Conservation (phyloP, 306 rosid species). For the Arachis stenosperma region DNA sequence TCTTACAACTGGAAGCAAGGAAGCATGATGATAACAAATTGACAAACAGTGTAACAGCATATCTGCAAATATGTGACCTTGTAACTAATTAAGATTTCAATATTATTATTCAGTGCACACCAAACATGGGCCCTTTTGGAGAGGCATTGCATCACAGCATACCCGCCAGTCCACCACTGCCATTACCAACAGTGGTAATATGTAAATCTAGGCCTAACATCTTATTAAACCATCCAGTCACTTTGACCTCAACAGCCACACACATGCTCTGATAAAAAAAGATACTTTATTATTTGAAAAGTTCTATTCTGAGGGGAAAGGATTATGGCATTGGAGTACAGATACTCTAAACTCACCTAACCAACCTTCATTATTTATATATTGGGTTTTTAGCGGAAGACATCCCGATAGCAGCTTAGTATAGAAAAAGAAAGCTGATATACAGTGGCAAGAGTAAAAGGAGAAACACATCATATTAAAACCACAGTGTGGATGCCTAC, state of each 20-base stretch:
- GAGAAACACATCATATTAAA: not conserved
- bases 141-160: constrained; percentile 20
- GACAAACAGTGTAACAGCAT: constrained; percentile 19
- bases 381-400: constrained; percentile 16
- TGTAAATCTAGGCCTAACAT: constrained; percentile 13
- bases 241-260: constrained; percentile 2
- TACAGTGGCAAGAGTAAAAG: not conserved
- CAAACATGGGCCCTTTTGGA: constrained; percentile 12
- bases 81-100: constrained; percentile 22
- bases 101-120: constrained; percentile 10
- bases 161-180: no score
- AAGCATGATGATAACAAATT: constrained; percentile 20
- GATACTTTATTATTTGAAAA: constrained; percentile 7
- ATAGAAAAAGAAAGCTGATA: constrained; percentile 23
- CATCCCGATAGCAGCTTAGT: constrained; percentile 1
- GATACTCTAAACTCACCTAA: constrained; percentile 22
- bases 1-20: constrained; percentile 25
- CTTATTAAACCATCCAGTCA: constrained; percentile 12
- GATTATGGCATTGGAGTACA: constrained; percentile 2
- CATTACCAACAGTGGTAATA: constrained; percentile 9
- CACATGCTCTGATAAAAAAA: constrained; percentile 7
- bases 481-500: not conserved
- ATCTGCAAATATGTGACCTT: constrained; percentile 21
- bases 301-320: constrained; percentile 1
- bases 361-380: constrained; percentile 26